These are phyloP conservation scores for Fusarium anthophilum DNA, from an alignment of 2,329 filamentous ascomycete species.

Conservation along the genomic window DNA sequence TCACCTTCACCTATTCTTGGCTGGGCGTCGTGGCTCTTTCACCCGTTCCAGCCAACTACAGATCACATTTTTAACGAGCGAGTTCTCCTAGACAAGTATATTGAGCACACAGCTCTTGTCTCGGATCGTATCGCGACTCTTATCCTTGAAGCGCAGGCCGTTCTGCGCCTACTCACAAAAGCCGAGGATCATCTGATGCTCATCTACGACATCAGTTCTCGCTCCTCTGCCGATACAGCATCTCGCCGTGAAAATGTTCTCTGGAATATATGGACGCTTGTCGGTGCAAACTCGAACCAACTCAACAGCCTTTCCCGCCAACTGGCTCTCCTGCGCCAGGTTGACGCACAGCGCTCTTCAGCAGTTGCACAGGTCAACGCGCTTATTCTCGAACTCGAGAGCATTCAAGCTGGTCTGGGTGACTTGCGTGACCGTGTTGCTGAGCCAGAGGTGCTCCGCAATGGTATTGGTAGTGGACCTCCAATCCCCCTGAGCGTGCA, in stretches of 20 bases:
- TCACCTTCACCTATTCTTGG: constrained; percentile 46
- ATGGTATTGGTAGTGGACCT: constrained; percentile 44
- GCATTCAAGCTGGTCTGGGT: constrained; percentile 75
- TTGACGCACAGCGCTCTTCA: constrained; percentile 71
- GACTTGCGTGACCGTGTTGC: constrained; percentile 77
- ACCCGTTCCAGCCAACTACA: constrained; percentile 68
- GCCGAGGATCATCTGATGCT: constrained; percentile 75
- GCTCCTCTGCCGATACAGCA: constrained; percentile 68
- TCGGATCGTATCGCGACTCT: constrained; percentile 74
- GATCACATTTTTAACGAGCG: constrained; percentile 61
- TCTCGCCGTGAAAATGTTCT: constrained; percentile 72
- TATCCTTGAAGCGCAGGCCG: constrained; percentile 74
- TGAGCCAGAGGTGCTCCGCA: constrained; percentile 68
- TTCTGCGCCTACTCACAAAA: constrained; percentile 71
- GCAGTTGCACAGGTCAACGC: constrained; percentile 75
- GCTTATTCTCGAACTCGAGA: constrained; percentile 77
- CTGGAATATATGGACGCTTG: constrained; percentile 75
- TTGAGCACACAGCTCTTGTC: constrained; percentile 75
- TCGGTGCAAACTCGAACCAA: constrained; percentile 73
- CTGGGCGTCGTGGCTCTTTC: constrained; percentile 58
- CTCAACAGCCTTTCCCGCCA: constrained; percentile 71
- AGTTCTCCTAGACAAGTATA: constrained; percentile 76
- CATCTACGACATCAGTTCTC: constrained; percentile 75
- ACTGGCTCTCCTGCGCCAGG: constrained; percentile 69
- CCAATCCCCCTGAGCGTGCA: constrained; percentile 75